phyloP scores from a whole-genome alignment of 116 monocot genomes.

The Phalaenopsis hybrid region DNA sequence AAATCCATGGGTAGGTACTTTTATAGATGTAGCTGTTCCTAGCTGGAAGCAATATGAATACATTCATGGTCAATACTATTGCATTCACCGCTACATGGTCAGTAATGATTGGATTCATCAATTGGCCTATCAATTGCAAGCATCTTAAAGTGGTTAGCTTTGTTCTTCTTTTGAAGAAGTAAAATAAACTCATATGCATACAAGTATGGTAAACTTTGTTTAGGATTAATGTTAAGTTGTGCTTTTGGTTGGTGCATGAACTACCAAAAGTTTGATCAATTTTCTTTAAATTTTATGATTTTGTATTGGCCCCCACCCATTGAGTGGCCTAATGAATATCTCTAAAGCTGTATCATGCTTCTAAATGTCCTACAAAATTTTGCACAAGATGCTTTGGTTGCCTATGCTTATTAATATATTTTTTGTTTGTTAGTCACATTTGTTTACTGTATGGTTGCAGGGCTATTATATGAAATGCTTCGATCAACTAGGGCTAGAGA shows the following conservation, averaged over 20 bases:
- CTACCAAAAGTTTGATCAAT: neutral
- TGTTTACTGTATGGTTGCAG: constrained; percentile 14
- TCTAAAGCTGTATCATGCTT: neutral
- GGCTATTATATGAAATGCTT: constrained; percentile 68
- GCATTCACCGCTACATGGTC: no score
- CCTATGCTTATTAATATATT: neutral
- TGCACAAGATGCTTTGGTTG: neutral
- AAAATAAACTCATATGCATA: neutral
- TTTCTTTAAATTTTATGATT: neutral
- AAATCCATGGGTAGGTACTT: neutral
- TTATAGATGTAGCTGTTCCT: neutral
- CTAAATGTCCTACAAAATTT: neutral
- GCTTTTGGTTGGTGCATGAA: neutral
- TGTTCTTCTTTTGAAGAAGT: neutral
- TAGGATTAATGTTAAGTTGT: neutral
- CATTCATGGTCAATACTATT: neutral
- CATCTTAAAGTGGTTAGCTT: neutral
- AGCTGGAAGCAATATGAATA: neutral
- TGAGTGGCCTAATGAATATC: neutral
- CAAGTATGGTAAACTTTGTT: neutral
- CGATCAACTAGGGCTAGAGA: constrained; percentile 52
- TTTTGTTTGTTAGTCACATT: neutral
- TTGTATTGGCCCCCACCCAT: neutral
- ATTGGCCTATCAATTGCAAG: neutral
- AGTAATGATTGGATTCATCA: no score